These are phyloP conservation scores for Monascus purpureus DNA, from an alignment of 495 filamentous ascomycete genomes.

Conservation along the genomic window DNA sequence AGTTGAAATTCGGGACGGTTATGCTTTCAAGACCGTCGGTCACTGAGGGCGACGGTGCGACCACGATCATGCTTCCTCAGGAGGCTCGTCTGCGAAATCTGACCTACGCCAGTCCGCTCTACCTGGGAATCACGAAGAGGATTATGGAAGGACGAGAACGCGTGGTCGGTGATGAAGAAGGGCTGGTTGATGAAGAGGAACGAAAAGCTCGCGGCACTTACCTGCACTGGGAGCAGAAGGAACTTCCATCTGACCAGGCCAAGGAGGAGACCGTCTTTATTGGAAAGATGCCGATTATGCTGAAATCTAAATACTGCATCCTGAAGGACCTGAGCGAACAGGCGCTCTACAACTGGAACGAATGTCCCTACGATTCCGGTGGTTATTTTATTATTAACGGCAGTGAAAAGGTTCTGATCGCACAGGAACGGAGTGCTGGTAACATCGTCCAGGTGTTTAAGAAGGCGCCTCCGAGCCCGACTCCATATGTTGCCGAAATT, in stretches of 20 bases:
- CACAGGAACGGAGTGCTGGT: conserved; percentile 90
- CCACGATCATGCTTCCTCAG: conserved; percentile 68
- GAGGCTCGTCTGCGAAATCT: conserved; percentile 89
- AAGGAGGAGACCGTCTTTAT: conserved; percentile 65
- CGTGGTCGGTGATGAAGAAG: conserved; percentile 38
- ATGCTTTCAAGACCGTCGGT: conserved; percentile 73
- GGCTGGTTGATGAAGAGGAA: conserved; percentile 29
- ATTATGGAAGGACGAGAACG: conserved; percentile 71
- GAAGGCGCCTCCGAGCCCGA: conserved; percentile 76
- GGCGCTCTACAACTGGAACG: conserved; percentile 71
- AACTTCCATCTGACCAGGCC: conserved; percentile 44
- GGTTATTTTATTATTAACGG: conserved; percentile 99
- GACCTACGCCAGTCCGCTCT: conserved; percentile 86
- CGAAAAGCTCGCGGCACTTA: conserved; percentile 30
- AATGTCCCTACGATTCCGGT: conserved; percentile 95
- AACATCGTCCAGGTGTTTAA: conserved; percentile 99
- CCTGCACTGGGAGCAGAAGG: conserved; percentile 37
- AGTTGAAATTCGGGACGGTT: conserved; percentile 80
- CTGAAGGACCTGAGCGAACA: conserved; percentile 68
- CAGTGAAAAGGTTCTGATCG: conserved; percentile 97
- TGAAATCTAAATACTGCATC: conserved; percentile 88
- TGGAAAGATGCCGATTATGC: conserved; percentile 92
- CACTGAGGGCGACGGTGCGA: conserved; percentile 82
- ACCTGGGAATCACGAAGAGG: conserved; percentile 66
- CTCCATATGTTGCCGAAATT: conserved; percentile 88